Percentiles rank a stretch among this genome's conserved stretches.
These are phyloP conservation scores for Pleurotus sapidus DNA, from an alignment of 768 basidiomycete genomes.

Conservation along the genomic window DNA sequence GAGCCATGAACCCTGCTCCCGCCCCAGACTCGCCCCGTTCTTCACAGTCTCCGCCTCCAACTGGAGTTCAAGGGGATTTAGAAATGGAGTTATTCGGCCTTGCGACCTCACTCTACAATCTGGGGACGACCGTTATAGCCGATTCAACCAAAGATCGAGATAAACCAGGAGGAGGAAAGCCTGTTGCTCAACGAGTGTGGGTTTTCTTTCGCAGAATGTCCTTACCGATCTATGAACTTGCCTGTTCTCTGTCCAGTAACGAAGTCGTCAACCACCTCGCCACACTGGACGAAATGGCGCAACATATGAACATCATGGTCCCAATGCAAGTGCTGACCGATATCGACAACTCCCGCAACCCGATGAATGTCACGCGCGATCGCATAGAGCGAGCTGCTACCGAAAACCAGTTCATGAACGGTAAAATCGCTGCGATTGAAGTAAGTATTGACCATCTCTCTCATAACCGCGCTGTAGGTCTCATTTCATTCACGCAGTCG, in stretches of 20 bases:
- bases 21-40: slow-evolving; percentile 71
- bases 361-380: slow-evolving; percentile 79
- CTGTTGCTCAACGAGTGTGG: slow-evolving; percentile 75
- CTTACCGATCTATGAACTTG: background rate
- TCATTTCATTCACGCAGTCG: slow-evolving; percentile 40
- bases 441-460: slow-evolving; percentile 35
- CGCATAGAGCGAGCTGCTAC: slow-evolving; percentile 79
- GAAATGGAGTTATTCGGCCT: slow-evolving; percentile 76
- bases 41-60: slow-evolving; percentile 70
- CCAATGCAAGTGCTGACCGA: slow-evolving; percentile 76
- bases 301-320: slow-evolving; percentile 58
- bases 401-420: slow-evolving; percentile 92
- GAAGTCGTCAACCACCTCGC: slow-evolving; percentile 69
- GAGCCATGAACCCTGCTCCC: slow-evolving; percentile 4
- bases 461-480: background rate
- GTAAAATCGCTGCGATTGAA: slow-evolving; percentile 76
- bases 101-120: slow-evolving; percentile 74
- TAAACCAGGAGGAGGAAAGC: slow-evolving; percentile 67
- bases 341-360: slow-evolving; percentile 78
- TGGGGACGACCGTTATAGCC: slow-evolving; percentile 80
- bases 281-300: slow-evolving; percentile 66
- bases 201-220: slow-evolving; percentile 16
- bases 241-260: slow-evolving; percentile 45
- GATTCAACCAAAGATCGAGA: slow-evolving; percentile 81
- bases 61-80: slow-evolving; percentile 68